These are phyloP conservation scores for Geranomyces michiganensis DNA, from an alignment of 192 early-diverging fungal genomes.

Conservation along the genomic window DNA sequence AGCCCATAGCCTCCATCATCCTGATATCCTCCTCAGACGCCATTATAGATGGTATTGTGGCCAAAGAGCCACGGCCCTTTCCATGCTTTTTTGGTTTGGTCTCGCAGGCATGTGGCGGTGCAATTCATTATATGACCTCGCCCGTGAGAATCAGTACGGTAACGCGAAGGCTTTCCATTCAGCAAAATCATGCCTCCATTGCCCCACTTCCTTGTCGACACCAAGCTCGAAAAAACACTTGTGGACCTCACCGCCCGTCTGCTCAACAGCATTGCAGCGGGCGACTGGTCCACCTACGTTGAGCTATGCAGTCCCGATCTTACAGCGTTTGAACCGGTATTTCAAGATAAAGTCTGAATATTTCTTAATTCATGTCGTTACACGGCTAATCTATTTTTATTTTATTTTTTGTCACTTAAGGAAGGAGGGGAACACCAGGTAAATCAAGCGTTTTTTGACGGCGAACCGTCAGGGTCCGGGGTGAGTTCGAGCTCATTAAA, in stretches of 20 bases:
- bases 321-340: conserved; percentile 50
- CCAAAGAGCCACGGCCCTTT: too few relatives aligned
- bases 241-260: conserved; percentile 37
- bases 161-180: too few relatives aligned
- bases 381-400: too few relatives aligned
- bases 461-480: too few relatives aligned
- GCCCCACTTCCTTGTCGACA: conserved; percentile 26
- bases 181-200: conserved; percentile 33
- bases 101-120: too few relatives aligned
- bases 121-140: too few relatives aligned
- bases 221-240: conserved; percentile 24
- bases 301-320: conserved; percentile 36
- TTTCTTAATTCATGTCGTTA: too few relatives aligned
- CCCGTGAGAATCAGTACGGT: too few relatives aligned
- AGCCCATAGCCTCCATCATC: conserved; percentile 44
- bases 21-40: conserved; percentile 29
- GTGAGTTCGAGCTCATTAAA: neutral
- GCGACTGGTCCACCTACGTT: conserved; percentile 48
- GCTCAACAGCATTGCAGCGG: conserved; percentile 38
- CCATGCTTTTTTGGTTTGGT: too few relatives aligned
- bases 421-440: conserved; percentile 42
- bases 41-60: neutral
- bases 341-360: too few relatives aligned
- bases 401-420: too few relatives aligned
- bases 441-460: too few relatives aligned